phyloP scores from a whole-genome alignment of 2,329 filamentous ascomycete genomes.

The Furcasterigmium furcatum region DNA sequence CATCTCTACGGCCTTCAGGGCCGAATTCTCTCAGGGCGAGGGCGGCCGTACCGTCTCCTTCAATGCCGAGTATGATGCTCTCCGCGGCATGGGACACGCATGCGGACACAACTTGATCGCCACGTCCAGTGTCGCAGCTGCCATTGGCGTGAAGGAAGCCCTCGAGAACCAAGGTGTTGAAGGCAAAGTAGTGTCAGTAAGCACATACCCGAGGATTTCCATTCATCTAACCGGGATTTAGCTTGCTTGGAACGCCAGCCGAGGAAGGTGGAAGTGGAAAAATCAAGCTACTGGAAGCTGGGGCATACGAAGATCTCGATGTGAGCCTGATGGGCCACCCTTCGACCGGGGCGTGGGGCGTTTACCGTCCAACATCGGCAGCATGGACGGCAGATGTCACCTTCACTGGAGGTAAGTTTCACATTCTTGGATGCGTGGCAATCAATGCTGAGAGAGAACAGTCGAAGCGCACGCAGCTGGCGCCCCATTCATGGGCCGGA shows the following conservation, averaged over 20 bases:
- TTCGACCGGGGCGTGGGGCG: not conserved
- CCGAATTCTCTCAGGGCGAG: slow-evolving; percentile 31
- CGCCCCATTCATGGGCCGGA: not conserved
- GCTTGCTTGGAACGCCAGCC: slow-evolving; percentile 49
- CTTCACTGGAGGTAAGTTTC: not conserved
- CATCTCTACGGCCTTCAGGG: slow-evolving; percentile 40
- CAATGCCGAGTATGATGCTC: slow-evolving; percentile 35
- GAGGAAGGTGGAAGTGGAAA: slow-evolving; percentile 49
- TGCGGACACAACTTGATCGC: slow-evolving; percentile 40
- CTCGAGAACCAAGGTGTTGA: slow-evolving; percentile 35
- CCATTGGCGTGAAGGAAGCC: slow-evolving; percentile 40
- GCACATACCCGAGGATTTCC: no score
- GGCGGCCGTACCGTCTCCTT: slow-evolving; percentile 35
- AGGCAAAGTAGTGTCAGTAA: no score
- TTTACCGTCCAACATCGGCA: not conserved
- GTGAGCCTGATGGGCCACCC: slow-evolving; percentile 25
- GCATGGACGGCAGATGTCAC: not conserved
- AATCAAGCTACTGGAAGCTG: slow-evolving; percentile 36
- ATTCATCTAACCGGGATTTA: no score
- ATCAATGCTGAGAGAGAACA: not conserved
- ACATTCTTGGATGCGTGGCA: not conserved
- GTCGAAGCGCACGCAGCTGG: not conserved
- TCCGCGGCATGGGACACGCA: slow-evolving; percentile 30
- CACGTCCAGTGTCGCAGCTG: slow-evolving; percentile 40
- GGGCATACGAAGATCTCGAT: slow-evolving; percentile 30